Conservation (phyloP, 345 rosid species). For the Dipteronia sinensis region DNA sequence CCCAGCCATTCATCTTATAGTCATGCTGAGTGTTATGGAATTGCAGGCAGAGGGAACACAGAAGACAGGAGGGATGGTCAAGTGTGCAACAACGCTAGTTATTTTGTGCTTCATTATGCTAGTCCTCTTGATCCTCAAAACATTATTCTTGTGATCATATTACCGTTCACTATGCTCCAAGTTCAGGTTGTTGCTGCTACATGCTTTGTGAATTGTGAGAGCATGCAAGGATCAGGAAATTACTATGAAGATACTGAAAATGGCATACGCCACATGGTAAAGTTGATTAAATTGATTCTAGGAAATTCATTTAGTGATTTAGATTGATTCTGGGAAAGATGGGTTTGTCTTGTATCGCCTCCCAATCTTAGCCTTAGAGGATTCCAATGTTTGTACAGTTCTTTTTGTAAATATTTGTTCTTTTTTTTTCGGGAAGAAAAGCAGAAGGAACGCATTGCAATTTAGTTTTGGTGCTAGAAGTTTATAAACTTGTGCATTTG, state of each 20-base stretch:
- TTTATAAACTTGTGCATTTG: background rate
- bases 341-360: background rate
- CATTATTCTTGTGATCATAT: constrained; percentile 47
- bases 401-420: background rate
- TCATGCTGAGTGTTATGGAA: background rate
- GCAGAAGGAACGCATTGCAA: background rate
- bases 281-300: background rate
- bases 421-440: background rate
- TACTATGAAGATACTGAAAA: background rate
- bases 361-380: background rate
- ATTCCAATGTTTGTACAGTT: background rate
- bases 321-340: background rate
- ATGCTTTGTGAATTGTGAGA: background rate
- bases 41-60: constrained; percentile 91
- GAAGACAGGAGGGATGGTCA: constrained; percentile 88
- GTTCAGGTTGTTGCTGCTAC: background rate
- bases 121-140: constrained; percentile 78
- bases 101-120: constrained; percentile 87
- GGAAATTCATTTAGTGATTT: background rate
- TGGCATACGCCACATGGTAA: background rate
- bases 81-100: constrained; percentile 78
- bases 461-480: background rate
- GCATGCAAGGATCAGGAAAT: background rate
- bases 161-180: background rate
- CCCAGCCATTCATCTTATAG: background rate